Percentiles rank a stretch among this genome's conserved stretches.
These are phyloP conservation scores for Nitzschia inconspicua DNA, from an alignment of 108 stramenopile genomes.

Conservation along the genomic window DNA sequence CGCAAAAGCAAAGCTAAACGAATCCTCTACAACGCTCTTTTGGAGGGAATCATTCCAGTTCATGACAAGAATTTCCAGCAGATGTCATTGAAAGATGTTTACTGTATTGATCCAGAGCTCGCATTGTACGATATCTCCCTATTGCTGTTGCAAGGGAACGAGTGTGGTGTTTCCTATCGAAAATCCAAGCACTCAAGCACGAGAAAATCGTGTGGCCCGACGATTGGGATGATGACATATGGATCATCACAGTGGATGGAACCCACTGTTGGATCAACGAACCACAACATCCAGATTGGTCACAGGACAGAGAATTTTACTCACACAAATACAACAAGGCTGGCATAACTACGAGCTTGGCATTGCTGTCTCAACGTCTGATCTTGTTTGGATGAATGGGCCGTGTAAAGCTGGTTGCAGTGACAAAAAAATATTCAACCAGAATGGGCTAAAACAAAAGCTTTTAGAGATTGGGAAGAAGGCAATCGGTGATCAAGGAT, in stretches of 20 bases:
- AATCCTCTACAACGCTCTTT: no score
- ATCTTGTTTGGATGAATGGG: constrained; percentile 26
- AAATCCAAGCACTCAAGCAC: constrained; percentile 10
- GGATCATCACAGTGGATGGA: constrained; percentile 19
- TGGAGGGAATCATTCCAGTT: no score
- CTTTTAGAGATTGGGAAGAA: not conserved
- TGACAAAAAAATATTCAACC: constrained; percentile 12
- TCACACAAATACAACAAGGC: constrained; percentile 19
- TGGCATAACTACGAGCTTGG: constrained; percentile 23
- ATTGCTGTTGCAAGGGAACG: not conserved
- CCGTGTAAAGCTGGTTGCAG: constrained; percentile 14
- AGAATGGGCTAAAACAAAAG: constrained; percentile 4
- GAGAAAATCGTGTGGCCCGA: constrained; percentile 20
- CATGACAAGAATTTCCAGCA: no score
- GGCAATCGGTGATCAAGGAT: no score
- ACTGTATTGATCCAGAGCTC: no score
- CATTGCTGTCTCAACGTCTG: not conserved
- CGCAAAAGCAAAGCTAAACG: no score
- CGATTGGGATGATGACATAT: not conserved
- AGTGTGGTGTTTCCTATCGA: constrained; percentile 1
- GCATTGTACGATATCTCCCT: no score
- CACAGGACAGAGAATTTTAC: constrained; percentile 1
- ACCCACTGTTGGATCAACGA: constrained; percentile 13
- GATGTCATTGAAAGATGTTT: no score
- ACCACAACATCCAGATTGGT: not conserved